These are phyloP conservation scores for Secale cereale DNA, from an alignment of 176 grass and related monocot genomes.

Conservation along the genomic window DNA sequence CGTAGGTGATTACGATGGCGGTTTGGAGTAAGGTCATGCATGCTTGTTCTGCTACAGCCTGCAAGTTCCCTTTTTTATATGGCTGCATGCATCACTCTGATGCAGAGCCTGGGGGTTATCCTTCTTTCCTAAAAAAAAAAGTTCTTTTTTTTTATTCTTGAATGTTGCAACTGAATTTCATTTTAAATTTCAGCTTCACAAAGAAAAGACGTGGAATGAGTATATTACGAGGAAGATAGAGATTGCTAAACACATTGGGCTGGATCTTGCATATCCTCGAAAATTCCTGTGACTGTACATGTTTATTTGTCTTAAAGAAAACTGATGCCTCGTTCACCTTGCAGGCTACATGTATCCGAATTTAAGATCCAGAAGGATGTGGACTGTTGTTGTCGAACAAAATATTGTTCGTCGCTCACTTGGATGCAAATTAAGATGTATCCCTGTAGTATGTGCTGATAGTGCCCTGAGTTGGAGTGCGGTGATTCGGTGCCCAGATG, in stretches of 20 bases:
- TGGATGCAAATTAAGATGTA: neutral
- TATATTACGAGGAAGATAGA: constrained; percentile 4
- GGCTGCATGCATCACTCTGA: no score
- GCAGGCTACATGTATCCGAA: neutral
- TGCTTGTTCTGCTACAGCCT: neutral
- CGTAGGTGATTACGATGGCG: neutral
- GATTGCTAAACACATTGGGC: neutral
- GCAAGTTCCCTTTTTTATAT: no score
- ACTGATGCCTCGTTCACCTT: neutral
- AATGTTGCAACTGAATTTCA: neutral
- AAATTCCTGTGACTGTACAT: neutral
- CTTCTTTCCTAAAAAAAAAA: no score
- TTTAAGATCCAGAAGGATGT: neutral
- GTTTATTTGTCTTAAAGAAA: neutral
- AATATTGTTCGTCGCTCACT: neutral
- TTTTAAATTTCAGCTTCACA: neutral
- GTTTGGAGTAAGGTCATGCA: neutral
- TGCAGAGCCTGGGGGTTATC: no score
- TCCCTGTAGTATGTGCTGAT: neutral
- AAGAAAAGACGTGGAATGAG: neutral
- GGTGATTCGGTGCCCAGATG: no score
- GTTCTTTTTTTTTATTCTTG: neutral
- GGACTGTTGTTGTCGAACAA: neutral
- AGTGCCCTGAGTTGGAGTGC: neutral
- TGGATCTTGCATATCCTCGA: neutral